phyloP scores from a whole-genome alignment of 768 basidiomycete species.

The Suillus bovinus region DNA sequence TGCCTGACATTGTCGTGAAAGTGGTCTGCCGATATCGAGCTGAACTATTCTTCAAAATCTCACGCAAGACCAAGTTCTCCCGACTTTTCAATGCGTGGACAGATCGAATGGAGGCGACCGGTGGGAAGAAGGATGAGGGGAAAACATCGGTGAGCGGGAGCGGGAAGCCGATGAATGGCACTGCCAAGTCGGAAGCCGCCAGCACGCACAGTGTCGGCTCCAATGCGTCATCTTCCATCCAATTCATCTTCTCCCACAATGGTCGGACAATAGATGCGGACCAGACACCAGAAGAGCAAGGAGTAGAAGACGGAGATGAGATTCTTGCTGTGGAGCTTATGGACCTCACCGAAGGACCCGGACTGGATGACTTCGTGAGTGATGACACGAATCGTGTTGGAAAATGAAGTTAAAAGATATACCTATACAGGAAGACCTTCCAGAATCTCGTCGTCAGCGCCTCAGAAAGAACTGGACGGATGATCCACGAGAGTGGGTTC shows the following conservation, averaged over 20 bases:
- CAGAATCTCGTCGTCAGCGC: constrained; percentile 63
- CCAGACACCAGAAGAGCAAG: constrained; percentile 82
- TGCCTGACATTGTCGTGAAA: constrained; percentile 89
- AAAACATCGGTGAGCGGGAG: constrained; percentile 25
- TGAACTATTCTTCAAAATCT: constrained; percentile 91
- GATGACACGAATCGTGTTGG: neutral
- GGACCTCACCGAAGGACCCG: constrained; percentile 78
- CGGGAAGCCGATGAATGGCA: constrained; percentile 44
- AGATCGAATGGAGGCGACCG: constrained; percentile 75
- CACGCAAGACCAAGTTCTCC: constrained; percentile 84
- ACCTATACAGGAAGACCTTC: constrained; percentile 56
- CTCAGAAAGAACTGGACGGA: constrained; percentile 83
- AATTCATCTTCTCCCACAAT: constrained; percentile 85
- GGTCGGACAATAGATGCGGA: constrained; percentile 79
- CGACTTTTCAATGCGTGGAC: constrained; percentile 88
- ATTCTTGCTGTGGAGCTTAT: constrained; percentile 88
- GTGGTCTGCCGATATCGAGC: constrained; percentile 88
- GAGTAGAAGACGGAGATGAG: constrained; percentile 87
- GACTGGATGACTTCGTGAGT: constrained; percentile 64
- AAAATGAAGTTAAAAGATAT: constrained; percentile 8
- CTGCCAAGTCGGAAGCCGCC: constrained; percentile 51
- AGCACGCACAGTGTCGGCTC: constrained; percentile 44
- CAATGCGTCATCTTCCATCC: constrained; percentile 49
- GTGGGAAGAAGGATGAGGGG: constrained; percentile 45
- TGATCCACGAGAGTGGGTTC: constrained; percentile 68